Percentiles rank a stretch among this genome's conserved stretches.
Conservation (phyloP, 352 stramenopile species). For the Halophytophthora batemanensis region DNA sequence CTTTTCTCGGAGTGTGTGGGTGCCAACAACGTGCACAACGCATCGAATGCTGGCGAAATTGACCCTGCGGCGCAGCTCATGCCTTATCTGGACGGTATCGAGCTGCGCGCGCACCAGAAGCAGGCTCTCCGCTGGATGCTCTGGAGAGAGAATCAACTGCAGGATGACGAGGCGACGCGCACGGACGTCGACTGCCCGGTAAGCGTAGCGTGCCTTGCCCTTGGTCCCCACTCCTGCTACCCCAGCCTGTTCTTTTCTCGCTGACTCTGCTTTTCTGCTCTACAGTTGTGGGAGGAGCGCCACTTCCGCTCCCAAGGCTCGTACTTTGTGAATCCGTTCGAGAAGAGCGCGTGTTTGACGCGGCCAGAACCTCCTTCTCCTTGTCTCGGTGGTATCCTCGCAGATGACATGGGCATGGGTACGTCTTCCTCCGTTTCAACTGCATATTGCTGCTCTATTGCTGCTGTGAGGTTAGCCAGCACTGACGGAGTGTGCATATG, state of each 20-base stretch:
- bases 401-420: conserved; percentile 91
- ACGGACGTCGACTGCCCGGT: conserved; percentile 47
- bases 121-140: conserved; percentile 86
- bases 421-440: conserved; percentile 15
- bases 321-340: conserved; percentile 84
- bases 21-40: conserved; percentile 18
- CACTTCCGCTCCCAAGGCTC: conserved; percentile 37
- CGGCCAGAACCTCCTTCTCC: conserved; percentile 48
- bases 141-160: conserved; percentile 59
- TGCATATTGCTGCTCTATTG: conserved; percentile 1
- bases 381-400: conserved; percentile 82
- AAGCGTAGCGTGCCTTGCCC: conserved; percentile 8
- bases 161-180: conserved; percentile 10
- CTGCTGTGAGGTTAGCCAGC: not conserved
- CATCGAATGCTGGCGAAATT: conserved; percentile 3
- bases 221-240: not conserved
- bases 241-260: not conserved
- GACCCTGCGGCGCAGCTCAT: conserved; percentile 38
- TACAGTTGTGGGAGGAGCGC: conserved; percentile 71
- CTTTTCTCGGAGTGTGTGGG: conserved; percentile 68
- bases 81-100: conserved; percentile 56
- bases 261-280: conserved; percentile 1
- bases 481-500: conserved; percentile 3
- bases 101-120: conserved; percentile 79
- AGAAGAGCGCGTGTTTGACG: conserved; percentile 68